These are phyloP conservation scores for Scalesia atractyloides DNA, from an alignment of 129 eudicot genomes.

Conservation along the genomic window DNA sequence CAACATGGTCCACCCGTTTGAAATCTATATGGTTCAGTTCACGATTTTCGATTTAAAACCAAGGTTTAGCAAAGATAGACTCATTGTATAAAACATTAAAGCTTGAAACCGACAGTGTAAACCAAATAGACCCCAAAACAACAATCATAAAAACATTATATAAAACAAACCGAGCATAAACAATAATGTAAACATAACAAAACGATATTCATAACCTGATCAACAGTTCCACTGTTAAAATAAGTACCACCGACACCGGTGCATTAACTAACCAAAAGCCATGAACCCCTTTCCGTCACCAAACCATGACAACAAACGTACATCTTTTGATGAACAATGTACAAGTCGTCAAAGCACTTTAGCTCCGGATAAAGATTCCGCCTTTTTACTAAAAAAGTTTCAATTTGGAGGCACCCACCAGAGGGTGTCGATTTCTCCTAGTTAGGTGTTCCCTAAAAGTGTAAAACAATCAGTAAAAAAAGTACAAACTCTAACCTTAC, in stretches of 20 bases:
- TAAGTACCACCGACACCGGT: slow-evolving; percentile 30
- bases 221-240: slow-evolving; percentile 32
- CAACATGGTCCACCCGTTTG: too few species aligned
- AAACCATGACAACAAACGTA: slow-evolving; percentile 12
- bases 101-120: too few species aligned
- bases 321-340: slow-evolving; percentile 25
- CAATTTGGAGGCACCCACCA: slow-evolving; percentile 21
- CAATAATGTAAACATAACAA: slow-evolving; percentile 4
- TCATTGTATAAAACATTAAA: too few species aligned
- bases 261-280: slow-evolving; percentile 25
- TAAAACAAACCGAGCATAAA: neutral
- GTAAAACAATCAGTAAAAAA: slow-evolving; percentile 39
- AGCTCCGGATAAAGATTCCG: neutral
- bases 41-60: too few species aligned
- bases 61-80: too few species aligned
- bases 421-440: slow-evolving; percentile 26
- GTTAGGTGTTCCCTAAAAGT: slow-evolving; percentile 27
- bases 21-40: too few species aligned
- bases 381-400: slow-evolving; percentile 23
- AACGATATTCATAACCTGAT: slow-evolving; percentile 25
- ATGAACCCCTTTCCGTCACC: slow-evolving; percentile 17
- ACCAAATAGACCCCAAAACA: neutral
- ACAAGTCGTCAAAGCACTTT: slow-evolving; percentile 23
- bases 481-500: slow-evolving; percentile 38
- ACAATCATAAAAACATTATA: too few species aligned